Conservation (phyloP, 345 rosid genomes). For the Pistacia atlantica region DNA sequence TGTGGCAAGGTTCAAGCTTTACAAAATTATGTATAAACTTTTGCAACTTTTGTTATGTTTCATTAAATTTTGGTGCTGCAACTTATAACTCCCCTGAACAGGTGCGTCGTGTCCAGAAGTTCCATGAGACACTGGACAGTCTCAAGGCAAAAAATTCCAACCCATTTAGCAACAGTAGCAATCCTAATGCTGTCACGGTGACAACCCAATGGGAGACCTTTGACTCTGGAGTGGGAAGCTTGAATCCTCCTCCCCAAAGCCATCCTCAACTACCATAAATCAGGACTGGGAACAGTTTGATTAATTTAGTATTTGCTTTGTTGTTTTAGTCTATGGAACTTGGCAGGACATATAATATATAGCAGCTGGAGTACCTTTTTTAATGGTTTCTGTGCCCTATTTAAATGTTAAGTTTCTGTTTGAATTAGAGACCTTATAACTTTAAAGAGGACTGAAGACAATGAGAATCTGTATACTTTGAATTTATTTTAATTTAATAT, state of each 20-base stretch:
- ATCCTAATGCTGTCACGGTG: slow-evolving; percentile 45
- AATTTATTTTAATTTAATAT: neutral
- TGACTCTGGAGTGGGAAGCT: slow-evolving; percentile 73
- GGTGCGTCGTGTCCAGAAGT: slow-evolving; percentile 76
- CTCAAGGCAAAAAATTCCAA: slow-evolving; percentile 67
- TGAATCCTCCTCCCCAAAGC: slow-evolving; percentile 58
- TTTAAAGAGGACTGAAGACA: neutral
- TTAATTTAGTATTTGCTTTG: slow-evolving; percentile 31
- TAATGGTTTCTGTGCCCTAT: neutral
- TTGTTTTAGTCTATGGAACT: slow-evolving; percentile 12
- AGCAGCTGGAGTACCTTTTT: neutral
- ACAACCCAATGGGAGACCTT: slow-evolving; percentile 83
- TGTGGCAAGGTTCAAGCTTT: slow-evolving; percentile 8
- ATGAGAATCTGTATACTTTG: slow-evolving; percentile 3
- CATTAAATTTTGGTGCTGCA: neutral
- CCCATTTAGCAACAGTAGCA: slow-evolving; percentile 48
- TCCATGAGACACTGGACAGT: slow-evolving; percentile 67
- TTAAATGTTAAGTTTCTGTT: neutral
- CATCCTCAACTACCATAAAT: slow-evolving; percentile 55
- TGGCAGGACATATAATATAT: neutral
- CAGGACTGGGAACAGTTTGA: slow-evolving; percentile 81
- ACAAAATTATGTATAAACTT: slow-evolving; percentile 1
- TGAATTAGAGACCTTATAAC: neutral
- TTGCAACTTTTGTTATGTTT: neutral
- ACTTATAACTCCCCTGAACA: slow-evolving; percentile 32